phyloP scores from a whole-genome alignment of 371 early-diverging fungal genomes.

The Zopfochytrium polystomum region DNA sequence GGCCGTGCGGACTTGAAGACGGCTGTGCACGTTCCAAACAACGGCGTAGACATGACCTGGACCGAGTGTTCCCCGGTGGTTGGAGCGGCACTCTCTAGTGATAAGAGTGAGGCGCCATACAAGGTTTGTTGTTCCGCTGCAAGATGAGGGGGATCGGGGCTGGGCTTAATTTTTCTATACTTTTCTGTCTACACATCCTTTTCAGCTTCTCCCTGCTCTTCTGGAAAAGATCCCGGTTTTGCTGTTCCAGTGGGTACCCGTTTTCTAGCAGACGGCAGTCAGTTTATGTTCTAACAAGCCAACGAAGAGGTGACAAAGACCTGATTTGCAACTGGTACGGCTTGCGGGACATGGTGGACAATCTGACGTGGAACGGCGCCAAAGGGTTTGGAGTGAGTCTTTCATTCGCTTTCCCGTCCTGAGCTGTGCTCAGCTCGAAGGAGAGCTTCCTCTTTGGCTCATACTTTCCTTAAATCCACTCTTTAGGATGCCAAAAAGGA shows the following conservation, averaged over 20 bases:
- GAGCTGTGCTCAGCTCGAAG: no score
- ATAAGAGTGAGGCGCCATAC: conserved; percentile 52
- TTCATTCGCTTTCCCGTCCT: not conserved
- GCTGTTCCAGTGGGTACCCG: conserved; percentile 55
- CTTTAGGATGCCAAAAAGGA: conserved; percentile 20
- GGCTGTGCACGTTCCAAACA: conserved; percentile 20
- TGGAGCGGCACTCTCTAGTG: conserved; percentile 41
- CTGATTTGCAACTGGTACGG: conserved; percentile 79
- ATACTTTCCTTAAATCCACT: not conserved
- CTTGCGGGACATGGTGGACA: conserved; percentile 63
- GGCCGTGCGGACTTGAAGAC: conserved; percentile 34
- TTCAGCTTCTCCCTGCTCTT: conserved; percentile 55
- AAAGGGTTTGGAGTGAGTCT: conserved; percentile 60
- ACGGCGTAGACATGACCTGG: conserved; percentile 51
- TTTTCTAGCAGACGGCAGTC: not conserved
- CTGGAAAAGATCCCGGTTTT: conserved; percentile 55
- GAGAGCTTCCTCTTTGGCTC: conserved; percentile 1
- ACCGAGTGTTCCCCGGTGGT: conserved; percentile 64
- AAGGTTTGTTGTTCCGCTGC: conserved; percentile 32
- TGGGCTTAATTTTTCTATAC: no score
- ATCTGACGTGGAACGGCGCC: conserved; percentile 71
- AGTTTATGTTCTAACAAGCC: not conserved
- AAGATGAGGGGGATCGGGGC: no score
- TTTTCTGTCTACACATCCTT: no score
- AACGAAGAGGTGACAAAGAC: conserved; percentile 73